Conservation (phyloP, 768 basidiomycete species). For the Clavaria fumosa region DNA sequence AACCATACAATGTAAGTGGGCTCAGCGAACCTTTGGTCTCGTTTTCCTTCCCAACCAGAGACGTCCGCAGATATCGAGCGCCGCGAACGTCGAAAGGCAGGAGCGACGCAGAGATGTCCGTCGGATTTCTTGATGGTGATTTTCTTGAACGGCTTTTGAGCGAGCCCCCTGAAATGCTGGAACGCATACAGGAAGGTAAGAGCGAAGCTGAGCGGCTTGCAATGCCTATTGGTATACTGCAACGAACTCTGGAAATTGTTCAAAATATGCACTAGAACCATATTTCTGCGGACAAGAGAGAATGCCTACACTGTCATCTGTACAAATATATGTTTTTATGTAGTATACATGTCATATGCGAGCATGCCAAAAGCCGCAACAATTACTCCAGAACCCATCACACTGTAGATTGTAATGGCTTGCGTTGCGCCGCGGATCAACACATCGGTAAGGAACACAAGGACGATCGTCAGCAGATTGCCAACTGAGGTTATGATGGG, state of each 20-base stretch:
- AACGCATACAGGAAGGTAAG: conserved; percentile 39
- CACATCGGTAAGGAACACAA: conserved; percentile 70
- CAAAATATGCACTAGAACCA: conserved; percentile 35
- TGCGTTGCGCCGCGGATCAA: conserved; percentile 49
- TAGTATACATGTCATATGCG: conserved; percentile 59
- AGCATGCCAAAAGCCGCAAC: conserved; percentile 72
- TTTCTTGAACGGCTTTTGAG: conserved; percentile 58
- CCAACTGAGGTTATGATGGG: conserved; percentile 82
- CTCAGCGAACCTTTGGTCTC: neutral
- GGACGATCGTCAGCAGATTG: conserved; percentile 85
- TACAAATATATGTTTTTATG: neutral
- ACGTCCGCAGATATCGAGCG: conserved; percentile 66
- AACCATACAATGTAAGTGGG: conserved; percentile 43
- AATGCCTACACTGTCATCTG: neutral
- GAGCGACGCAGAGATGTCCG: conserved; percentile 42
- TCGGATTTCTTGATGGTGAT: conserved; percentile 81
- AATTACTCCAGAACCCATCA: conserved; percentile 67
- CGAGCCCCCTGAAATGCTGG: conserved; percentile 27
- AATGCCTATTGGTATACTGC: conserved; percentile 28
- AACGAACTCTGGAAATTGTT: conserved; percentile 31
- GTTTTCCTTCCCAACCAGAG: conserved; percentile 1
- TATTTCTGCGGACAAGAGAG: no score
- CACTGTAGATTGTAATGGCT: conserved; percentile 51
- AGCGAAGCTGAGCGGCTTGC: conserved; percentile 43
- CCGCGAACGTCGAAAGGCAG: conserved; percentile 42